Base-by-base conservation (phyloP, 164 flowering plant species). In the Hamamelis virginiana region DNA sequence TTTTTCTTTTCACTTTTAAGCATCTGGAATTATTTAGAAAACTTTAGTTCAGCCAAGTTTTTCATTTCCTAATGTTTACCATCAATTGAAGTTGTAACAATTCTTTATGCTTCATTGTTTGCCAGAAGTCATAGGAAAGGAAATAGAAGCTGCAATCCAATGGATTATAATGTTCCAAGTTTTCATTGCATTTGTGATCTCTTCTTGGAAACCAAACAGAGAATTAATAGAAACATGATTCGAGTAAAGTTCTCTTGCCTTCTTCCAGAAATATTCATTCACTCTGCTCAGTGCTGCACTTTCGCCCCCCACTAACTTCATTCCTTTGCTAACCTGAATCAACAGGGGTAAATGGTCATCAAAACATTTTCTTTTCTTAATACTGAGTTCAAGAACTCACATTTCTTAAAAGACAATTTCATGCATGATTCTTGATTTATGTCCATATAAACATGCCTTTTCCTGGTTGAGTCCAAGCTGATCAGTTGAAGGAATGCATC, bases 251-350 rank as follows among this genome's bases (percentile, higher is more conserved):
- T n/a, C n/a, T n/a, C 77, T 60, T 84, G 73, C 98, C 92, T 92
- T 92, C 69, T 86, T 88, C 98, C 97, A 94, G 66, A 94, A 89
- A 75, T 94, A 92, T 69, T 94, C 97, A 52, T 80, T 48, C 18
- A 94, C 86, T 78, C 97, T 84, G 70, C 89, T 67, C 64, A 94
- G 64, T 50, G 97, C 96, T 23, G 94, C 94, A 78, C 76, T 88
- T 86, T 94, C 98, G 69, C 98, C 98, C 0, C 98, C 98, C 1
- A 78, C 43, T 72, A 91, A 88, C 52, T 74, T 63, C 90, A 91
- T 80, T 65, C 98, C 97, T 74, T 76, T 88, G 33, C 69, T 67
- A 16, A 78, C 82, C 98, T 94, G 85, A 57, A 72, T 68, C 15
- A 77, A 58, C 27, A 69, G 45, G 11, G 58, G 63, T 25, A n/a